Conservation (phyloP, 306 rosid genomes). For the Cicer yamashitae region DNA sequence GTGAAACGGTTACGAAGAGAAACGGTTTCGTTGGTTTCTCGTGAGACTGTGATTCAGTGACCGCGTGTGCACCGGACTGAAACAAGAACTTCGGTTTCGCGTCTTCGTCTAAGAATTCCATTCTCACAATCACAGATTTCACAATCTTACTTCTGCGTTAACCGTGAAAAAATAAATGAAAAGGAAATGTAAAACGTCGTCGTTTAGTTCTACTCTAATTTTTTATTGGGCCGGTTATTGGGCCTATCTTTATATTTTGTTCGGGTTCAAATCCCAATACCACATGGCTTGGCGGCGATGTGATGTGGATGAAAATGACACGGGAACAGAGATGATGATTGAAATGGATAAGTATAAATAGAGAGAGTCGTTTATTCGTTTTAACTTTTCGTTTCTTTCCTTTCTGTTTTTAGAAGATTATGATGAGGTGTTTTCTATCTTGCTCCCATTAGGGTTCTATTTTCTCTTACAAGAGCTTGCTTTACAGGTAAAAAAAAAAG, state of each 20-base stretch:
- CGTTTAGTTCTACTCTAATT: constrained; percentile 4
- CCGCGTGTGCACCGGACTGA: constrained; percentile 46
- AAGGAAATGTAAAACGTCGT: background rate
- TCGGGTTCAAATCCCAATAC: background rate
- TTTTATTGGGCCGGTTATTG: background rate
- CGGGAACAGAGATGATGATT: background rate
- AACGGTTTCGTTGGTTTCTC: constrained; percentile 45
- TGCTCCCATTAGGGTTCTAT: constrained; percentile 24
- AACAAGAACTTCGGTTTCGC: constrained; percentile 53
- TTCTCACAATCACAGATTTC: constrained; percentile 1
- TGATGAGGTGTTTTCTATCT: background rate
- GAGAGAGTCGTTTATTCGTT: background rate
- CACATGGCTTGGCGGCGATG: constrained; percentile 32
- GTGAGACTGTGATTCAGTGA: constrained; percentile 36
- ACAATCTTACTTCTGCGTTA: background rate
- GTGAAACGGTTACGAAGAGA: constrained; percentile 39
- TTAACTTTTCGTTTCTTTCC: background rate
- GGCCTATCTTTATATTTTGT: background rate
- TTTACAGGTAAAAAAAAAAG: constrained; percentile 24
- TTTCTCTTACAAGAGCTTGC: background rate
- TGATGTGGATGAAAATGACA: constrained; percentile 5
- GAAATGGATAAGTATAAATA: constrained; percentile 38
- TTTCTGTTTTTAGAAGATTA: background rate
- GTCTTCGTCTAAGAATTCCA: constrained; percentile 62
- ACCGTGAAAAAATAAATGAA: constrained; percentile 8